A percentile compares a stretch with the other conserved stretches of the same genome.
These are phyloP conservation scores for Tetrastigma voinierianum DNA, from an alignment of 164 flowering plant genomes.

Conservation along the genomic window DNA sequence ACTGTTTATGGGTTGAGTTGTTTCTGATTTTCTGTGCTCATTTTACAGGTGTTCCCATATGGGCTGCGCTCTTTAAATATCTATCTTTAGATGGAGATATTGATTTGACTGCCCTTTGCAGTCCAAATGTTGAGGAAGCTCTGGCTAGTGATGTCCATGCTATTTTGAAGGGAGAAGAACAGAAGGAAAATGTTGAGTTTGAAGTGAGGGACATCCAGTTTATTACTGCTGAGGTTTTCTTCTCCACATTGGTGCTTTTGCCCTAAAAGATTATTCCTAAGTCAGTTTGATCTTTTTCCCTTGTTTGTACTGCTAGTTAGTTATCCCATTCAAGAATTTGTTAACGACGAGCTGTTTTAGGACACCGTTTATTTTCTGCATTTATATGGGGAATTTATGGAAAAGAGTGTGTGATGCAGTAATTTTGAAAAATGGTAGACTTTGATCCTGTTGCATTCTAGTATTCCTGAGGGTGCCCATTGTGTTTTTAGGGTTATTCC, in stretches of 20 bases:
- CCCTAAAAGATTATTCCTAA: not conserved
- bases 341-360: too few relatives aligned
- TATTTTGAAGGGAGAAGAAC: constrained; percentile 25
- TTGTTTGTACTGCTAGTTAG: too few relatives aligned
- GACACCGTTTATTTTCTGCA: too few relatives aligned
- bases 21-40: not conserved
- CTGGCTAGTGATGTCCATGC: constrained; percentile 29
- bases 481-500: too few relatives aligned
- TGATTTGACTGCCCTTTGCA: constrained; percentile 38
- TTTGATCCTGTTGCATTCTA: too few relatives aligned
- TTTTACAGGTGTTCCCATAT: constrained; percentile 41
- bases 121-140: constrained; percentile 25
- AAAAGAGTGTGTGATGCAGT: too few relatives aligned
- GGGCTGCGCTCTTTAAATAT: constrained; percentile 57
- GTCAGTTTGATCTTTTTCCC: not conserved
- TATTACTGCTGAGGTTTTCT: constrained; percentile 46
- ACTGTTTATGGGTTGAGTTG: not conserved
- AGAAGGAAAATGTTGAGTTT: constrained; percentile 21
- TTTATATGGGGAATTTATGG: too few relatives aligned
- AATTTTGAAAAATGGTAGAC: too few relatives aligned
- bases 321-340: not conserved
- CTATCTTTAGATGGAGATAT: constrained; percentile 55
- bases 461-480: too few relatives aligned
- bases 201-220: constrained; percentile 39
- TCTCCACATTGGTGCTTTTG: not conserved